phyloP scores from a whole-genome alignment of 257 asterid species.

The Jacaranda copaia region DNA sequence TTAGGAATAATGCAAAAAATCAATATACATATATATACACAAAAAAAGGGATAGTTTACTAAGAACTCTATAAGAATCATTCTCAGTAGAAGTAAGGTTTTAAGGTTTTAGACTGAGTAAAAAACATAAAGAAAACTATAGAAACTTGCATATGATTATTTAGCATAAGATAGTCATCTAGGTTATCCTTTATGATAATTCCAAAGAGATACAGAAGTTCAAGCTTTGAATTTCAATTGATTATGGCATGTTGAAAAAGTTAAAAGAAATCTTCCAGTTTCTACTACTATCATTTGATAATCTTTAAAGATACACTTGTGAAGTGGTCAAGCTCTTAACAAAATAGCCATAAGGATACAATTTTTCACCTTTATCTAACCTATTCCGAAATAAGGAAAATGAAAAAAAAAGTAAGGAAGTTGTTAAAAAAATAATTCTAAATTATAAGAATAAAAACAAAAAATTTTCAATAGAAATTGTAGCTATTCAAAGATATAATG shows the following conservation, averaged over 20 bases:
- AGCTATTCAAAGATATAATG: background rate
- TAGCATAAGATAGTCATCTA: conserved; percentile 96
- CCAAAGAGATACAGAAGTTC: conserved; percentile 95
- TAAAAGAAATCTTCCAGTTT: background rate
- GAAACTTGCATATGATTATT: conserved; percentile 24
- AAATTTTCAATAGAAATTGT: background rate
- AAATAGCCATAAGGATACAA: conserved; percentile 17
- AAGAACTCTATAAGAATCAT: conserved; percentile 12
- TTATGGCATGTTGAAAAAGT: conserved; percentile 3
- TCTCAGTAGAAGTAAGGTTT: background rate
- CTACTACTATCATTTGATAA: background rate
- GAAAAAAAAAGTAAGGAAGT: background rate
- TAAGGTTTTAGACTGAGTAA: background rate
- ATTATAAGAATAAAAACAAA: background rate
- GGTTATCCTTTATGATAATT: conserved; percentile 76
- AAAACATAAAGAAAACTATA: background rate
- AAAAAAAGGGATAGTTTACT: background rate
- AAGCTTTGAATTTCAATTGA: conserved; percentile 55
- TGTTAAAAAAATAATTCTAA: background rate
- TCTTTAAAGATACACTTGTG: background rate
- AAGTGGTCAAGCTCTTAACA: background rate
- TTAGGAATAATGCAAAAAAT: background rate
- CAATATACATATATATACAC: background rate
- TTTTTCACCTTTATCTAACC: too few relatives aligned
- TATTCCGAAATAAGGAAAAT: too few relatives aligned